Evolutionary conservation across 2,329 filamentous ascomycete genomes (phyloP), one percentile per base, ranked within the genome.

Genomic region (Incumbomyces lentus): DNA sequence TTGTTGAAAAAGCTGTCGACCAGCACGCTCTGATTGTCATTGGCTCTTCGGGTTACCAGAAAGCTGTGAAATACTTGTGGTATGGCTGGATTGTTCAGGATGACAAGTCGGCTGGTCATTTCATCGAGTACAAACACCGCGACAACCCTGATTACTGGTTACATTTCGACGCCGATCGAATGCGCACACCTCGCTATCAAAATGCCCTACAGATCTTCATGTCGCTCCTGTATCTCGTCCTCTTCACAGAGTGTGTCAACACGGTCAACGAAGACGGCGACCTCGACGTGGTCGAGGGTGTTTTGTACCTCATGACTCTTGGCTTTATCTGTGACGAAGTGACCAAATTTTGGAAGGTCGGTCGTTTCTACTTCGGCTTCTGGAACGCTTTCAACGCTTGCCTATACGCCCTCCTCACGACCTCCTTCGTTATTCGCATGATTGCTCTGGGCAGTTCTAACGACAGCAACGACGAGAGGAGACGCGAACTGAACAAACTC

Each of bases 11-110:
- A 59, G 86, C 92, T 0, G 88, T 96, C 31, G 92, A 98, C 59
- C 68, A 96, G 19, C 92, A 98, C 62, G 87, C 90, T 1, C 72
- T 96, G 38, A 75, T 78, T 12, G 81, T 98, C 40, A 96, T 96
- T 52, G 87, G 87, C 2, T 90, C 85, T 1, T 88, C 86, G 0
- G 90, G 92, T 19, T 98, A 96, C 64, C 92, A 96, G 58, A 95
- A 93, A 68, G 96, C 90, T 61, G 87, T 96, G 59, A 79, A 75
- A 52, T 87, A 93, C 60, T 79, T 98, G 7, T 98, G 92, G 92
- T 79, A 81, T 51, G 92, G 92, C 17, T 98, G 92, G 92, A 72
- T 96, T 7, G 81, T 95, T n/a, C 92, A 98, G 63, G 87, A 95
- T 55, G 88, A 95, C 57, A 75, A 89, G 41, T 89, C 96, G 57